A percentile compares a stretch with the other conserved stretches of the same genome.
Conservation (phyloP, 495 filamentous ascomycete species). For the Podospora sp. region DNA sequence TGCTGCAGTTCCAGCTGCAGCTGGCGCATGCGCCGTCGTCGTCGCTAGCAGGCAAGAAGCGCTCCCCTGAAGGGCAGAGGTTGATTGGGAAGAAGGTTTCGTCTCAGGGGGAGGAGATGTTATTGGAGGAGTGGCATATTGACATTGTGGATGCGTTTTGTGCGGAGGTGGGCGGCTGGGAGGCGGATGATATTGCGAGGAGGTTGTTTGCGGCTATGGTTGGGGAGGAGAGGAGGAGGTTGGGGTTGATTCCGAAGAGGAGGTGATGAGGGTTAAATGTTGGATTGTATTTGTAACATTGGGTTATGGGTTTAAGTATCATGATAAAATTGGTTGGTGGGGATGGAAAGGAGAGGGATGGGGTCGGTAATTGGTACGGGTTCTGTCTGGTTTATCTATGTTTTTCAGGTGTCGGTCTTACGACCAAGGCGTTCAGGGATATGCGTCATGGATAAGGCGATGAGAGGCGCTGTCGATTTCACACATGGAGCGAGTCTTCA, state of each 20-base stretch:
- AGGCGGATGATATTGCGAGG: conserved; percentile 48
- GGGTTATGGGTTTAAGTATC: background rate
- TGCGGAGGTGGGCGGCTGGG: conserved; percentile 45
- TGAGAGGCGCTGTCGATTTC: background rate
- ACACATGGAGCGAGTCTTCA: background rate
- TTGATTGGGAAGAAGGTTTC: conserved; percentile 42
- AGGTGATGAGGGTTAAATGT: conserved; percentile 12
- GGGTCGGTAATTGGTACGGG: background rate
- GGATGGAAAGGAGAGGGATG: background rate
- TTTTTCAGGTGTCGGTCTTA: background rate
- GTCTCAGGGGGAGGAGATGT: conserved; percentile 40
- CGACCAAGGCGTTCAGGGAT: background rate
- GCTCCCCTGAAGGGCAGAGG: background rate
- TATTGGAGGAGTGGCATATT: conserved; percentile 55
- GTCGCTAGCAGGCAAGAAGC: background rate
- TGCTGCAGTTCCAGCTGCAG: conserved; percentile 33
- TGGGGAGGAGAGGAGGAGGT: conserved; percentile 45
- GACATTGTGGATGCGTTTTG: conserved; percentile 53
- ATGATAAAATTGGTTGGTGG: background rate
- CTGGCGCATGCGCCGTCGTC: conserved; percentile 14
- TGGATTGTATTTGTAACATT: background rate
- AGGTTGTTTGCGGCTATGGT: conserved; percentile 54
- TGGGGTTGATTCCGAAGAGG: conserved; percentile 23
- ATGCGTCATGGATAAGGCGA: background rate
- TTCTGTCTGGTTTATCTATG: background rate